Percentiles rank a stretch among this genome's conserved stretches.
phyloP scores from a whole-genome alignment of 345 rosid species.

The Aurinia saxatilis region DNA sequence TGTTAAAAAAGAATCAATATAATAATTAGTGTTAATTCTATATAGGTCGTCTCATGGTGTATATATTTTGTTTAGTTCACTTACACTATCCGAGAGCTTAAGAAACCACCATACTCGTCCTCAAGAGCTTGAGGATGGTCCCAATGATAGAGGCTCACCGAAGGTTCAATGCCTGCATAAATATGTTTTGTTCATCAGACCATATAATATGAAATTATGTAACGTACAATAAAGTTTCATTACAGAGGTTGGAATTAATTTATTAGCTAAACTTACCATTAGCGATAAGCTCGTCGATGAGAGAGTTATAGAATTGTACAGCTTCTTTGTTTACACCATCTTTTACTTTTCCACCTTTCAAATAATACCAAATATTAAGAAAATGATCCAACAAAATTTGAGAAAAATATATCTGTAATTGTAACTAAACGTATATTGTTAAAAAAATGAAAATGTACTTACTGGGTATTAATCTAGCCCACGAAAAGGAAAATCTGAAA shows the following conservation, averaged over 20 bases:
- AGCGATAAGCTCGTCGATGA: constrained; percentile 32
- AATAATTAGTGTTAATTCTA: background rate
- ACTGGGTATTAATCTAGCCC: constrained; percentile 38
- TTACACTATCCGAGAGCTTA: constrained; percentile 30
- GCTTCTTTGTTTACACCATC: constrained; percentile 34
- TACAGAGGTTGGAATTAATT: background rate
- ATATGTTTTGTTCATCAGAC: background rate
- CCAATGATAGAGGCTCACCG: constrained; percentile 34
- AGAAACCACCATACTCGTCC: constrained; percentile 33
- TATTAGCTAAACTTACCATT: background rate
- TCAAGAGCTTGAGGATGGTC: constrained; percentile 33
- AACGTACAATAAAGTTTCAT: background rate
- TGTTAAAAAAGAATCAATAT: background rate
- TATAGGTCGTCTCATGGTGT: background rate
- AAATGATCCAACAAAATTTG: background rate
- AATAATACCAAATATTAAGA: background rate
- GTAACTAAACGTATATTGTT: background rate
- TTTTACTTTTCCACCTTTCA: background rate
- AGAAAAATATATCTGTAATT: background rate
- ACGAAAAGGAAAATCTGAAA: constrained; percentile 35
- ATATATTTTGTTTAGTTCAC: background rate
- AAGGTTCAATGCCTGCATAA: constrained; percentile 23
- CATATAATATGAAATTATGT: background rate
- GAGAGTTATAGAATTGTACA: constrained; percentile 23
- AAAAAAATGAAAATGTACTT: background rate